phyloP scores from a whole-genome alignment of 805 yeast species.

The Tanozyma kutaoensis region DNA sequence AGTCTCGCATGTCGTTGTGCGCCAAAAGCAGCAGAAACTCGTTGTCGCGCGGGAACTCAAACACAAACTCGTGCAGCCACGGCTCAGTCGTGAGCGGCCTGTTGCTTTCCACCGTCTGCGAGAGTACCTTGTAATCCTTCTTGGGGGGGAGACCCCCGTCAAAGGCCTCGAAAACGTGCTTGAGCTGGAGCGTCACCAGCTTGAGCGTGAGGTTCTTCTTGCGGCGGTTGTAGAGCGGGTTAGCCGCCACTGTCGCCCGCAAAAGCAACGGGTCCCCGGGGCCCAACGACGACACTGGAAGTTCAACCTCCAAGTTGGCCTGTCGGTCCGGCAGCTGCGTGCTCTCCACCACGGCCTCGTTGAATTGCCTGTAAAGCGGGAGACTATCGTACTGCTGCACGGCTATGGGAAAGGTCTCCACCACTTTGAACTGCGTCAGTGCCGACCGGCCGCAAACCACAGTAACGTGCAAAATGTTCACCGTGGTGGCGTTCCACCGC shows the following conservation, averaged over 20 bases:
- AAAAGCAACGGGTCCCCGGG: conserved; percentile 40
- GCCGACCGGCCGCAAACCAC: conserved; percentile 17
- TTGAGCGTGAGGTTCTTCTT: conserved; percentile 25
- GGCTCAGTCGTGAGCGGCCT: conserved; percentile 14
- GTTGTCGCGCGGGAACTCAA: conserved; percentile 20
- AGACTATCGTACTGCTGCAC: conserved; percentile 44
- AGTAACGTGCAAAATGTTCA: conserved; percentile 29
- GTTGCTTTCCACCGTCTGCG: conserved; percentile 15
- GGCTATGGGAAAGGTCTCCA: conserved; percentile 32
- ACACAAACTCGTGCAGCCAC: conserved; percentile 9
- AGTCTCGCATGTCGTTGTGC: neutral
- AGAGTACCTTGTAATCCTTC: conserved; percentile 28
- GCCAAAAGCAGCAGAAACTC: conserved; percentile 18
- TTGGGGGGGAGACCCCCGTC: conserved; percentile 37
- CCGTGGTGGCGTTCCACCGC: conserved; percentile 33
- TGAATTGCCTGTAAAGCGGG: conserved; percentile 42
- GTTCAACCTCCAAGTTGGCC: conserved; percentile 28
- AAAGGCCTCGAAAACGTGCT: conserved; percentile 40
- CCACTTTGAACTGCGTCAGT: conserved; percentile 16
- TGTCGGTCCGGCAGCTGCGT: conserved; percentile 35
- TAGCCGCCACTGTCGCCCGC: conserved; percentile 26
- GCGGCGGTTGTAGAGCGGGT: conserved; percentile 15
- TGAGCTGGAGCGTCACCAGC: conserved; percentile 31
- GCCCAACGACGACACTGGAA: conserved; percentile 45
- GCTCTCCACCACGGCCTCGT: conserved; percentile 34